Conservation (phyloP, 2,329 filamentous ascomycete genomes). For the Graphiopsis chlorocephala region DNA sequence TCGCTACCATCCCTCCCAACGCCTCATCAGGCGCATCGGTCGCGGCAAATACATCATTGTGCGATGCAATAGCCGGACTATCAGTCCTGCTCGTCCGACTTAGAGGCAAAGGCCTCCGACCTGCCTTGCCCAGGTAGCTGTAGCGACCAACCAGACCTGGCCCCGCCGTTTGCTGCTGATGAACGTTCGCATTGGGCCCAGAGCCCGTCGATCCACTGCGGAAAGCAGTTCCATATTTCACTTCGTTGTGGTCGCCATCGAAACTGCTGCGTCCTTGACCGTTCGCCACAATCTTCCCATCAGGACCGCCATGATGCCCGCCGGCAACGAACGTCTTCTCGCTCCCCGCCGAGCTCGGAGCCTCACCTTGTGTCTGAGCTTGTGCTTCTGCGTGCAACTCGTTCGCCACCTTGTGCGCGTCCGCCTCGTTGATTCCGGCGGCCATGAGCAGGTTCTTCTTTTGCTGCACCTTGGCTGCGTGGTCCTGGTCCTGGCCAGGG, state of each 20-base stretch:
- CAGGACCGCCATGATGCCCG: neutral
- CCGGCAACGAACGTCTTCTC: conserved; percentile 12
- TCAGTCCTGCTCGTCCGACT: neutral
- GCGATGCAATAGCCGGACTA: neutral
- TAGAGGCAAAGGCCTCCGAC: neutral
- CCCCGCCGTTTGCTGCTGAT: neutral
- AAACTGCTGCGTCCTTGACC: conserved; percentile 10
- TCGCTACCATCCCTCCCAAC: neutral
- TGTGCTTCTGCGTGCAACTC: conserved; percentile 16
- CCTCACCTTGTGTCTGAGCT: neutral
- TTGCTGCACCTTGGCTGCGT: conserved; percentile 11
- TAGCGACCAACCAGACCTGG: neutral
- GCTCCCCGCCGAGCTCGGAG: neutral
- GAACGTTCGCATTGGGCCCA: conserved; percentile 14
- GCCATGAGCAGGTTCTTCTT: conserved; percentile 23
- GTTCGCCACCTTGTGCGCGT: conserved; percentile 21
- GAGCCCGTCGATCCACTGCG: conserved; percentile 5
- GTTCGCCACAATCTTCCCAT: conserved; percentile 15
- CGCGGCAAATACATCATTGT: neutral
- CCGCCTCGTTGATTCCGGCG: conserved; percentile 23
- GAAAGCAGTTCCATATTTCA: conserved; percentile 24
- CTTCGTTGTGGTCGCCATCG: neutral
- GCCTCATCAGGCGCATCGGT: neutral
- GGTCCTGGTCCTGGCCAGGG: conserved; percentile 27
- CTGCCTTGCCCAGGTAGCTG: conserved; percentile 7